Evolutionary conservation across 1,284 basidiomycete species (phyloP).

Genomic region (Trichosporon asahii): DNA sequence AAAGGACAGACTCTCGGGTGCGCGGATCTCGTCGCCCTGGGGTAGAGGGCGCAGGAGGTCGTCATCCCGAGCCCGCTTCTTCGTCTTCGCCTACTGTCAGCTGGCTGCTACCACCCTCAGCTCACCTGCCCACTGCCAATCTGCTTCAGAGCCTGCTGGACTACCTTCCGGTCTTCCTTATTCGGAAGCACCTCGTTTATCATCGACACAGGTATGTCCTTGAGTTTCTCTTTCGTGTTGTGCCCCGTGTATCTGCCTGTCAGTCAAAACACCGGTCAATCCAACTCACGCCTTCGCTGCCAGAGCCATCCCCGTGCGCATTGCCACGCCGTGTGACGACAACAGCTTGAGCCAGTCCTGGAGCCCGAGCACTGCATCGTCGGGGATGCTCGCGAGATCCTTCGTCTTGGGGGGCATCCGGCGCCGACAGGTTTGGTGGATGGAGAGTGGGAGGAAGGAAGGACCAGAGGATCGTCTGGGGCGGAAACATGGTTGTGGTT

Average conservation of each 20-base stretch:
- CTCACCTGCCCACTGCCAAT: constrained; percentile 36
- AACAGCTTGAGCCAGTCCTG: constrained; percentile 71
- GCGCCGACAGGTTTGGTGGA: background rate
- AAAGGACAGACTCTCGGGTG: constrained; percentile 20
- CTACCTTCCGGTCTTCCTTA: constrained; percentile 65
- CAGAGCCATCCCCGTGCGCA: constrained; percentile 69
- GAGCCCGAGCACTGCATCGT: constrained; percentile 56
- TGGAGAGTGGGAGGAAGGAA: background rate
- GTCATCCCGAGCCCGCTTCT: constrained; percentile 26
- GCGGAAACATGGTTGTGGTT: background rate
- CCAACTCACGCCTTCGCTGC: constrained; percentile 69
- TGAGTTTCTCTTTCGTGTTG: constrained; percentile 62
- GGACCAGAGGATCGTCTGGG: background rate
- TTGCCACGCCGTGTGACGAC: constrained; percentile 61
- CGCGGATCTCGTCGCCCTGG: background rate
- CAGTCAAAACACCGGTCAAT: background rate
- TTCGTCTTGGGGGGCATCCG: constrained; percentile 27
- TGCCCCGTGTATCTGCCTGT: constrained; percentile 67
- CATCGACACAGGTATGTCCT: constrained; percentile 60
- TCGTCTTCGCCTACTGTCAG: constrained; percentile 19
- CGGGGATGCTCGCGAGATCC: constrained; percentile 15
- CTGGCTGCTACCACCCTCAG: background rate
- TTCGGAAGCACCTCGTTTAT: constrained; percentile 62
- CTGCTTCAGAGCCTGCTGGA: constrained; percentile 62
- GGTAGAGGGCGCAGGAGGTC: constrained; percentile 14